These are phyloP conservation scores for Microascus cirrosus DNA, from an alignment of 2,329 filamentous ascomycete species.

Conservation along the genomic window DNA sequence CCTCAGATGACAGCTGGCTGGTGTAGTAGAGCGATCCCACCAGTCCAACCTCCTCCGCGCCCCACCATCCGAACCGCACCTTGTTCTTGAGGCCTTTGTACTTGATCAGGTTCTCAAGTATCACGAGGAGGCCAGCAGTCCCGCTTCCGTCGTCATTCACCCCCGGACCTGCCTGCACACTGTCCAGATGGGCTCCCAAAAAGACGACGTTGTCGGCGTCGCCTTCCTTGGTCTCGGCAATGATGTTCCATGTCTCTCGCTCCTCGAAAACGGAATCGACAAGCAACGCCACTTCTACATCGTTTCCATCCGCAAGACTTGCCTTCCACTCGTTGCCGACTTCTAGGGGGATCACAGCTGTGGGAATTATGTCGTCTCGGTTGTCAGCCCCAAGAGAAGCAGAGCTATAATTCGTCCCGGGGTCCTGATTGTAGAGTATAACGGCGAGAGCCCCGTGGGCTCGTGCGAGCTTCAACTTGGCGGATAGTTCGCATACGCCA, in stretches of 20 bases:
- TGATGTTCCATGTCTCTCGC: slow-evolving; percentile 26
- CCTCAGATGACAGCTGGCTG: slow-evolving; percentile 19
- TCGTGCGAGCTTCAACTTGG: slow-evolving; percentile 32
- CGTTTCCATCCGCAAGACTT: slow-evolving; percentile 19
- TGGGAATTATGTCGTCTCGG: slow-evolving; percentile 20
- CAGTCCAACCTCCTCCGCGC: slow-evolving; percentile 30
- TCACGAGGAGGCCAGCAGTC: slow-evolving; percentile 23
- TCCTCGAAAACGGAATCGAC: slow-evolving; percentile 25
- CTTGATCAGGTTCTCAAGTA: slow-evolving; percentile 22
- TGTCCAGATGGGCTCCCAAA: slow-evolving; percentile 28
- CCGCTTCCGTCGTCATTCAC: slow-evolving; percentile 30
- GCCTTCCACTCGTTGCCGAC: slow-evolving; percentile 22
- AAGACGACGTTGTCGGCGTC: slow-evolving; percentile 29
- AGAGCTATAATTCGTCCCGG: slow-evolving; percentile 27
- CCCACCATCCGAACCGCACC: slow-evolving; percentile 31
- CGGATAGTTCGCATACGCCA: slow-evolving; percentile 27
- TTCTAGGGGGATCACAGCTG: slow-evolving; percentile 22
- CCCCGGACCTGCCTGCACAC: slow-evolving; percentile 25
- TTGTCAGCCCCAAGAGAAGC: slow-evolving; percentile 41
- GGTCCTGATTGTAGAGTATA: slow-evolving; percentile 51
- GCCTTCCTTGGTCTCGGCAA: slow-evolving; percentile 29
- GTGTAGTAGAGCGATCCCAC: slow-evolving; percentile 30
- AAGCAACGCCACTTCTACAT: slow-evolving; percentile 19
- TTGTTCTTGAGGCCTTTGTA: slow-evolving; percentile 28
- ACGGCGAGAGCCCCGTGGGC: slow-evolving; percentile 29